Conservation (phyloP, 1,284 basidiomycete genomes). For the Moesziomyces sp. region DNA sequence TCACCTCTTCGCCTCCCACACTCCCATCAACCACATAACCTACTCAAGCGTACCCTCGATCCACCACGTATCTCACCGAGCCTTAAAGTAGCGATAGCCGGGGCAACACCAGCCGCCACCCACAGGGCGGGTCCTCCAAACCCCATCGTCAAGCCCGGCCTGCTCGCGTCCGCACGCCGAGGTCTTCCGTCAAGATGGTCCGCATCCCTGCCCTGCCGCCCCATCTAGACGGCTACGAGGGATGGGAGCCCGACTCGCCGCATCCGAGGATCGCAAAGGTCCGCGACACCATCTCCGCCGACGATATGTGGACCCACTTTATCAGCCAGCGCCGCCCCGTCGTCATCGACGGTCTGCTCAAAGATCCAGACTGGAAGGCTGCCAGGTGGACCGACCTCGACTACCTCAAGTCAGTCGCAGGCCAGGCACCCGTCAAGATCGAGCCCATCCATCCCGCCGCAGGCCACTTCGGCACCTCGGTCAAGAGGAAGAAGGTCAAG, state of each 20-base stretch:
- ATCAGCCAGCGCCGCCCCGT: conserved; percentile 56
- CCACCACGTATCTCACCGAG: too few relatives aligned
- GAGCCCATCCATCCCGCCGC: conserved; percentile 59
- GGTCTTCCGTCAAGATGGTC: conserved; percentile 11
- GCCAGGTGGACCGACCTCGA: conserved; percentile 57
- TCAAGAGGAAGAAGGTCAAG: conserved; percentile 39
- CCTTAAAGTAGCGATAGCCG: too few relatives aligned
- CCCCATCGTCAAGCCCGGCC: background rate
- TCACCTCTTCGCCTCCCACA: too few relatives aligned
- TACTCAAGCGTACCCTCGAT: too few relatives aligned
- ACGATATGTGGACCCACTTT: conserved; percentile 57
- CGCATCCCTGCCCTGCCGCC: conserved; percentile 34
- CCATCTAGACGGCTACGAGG: conserved; percentile 32
- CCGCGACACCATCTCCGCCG: conserved; percentile 29
- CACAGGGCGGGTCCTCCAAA: too few relatives aligned
- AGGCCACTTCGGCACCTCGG: conserved; percentile 61
- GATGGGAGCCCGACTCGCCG: conserved; percentile 20
- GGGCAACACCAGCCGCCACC: too few relatives aligned
- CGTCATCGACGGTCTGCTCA: conserved; percentile 55
- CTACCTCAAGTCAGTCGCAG: conserved; percentile 49
- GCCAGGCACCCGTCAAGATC: conserved; percentile 59
- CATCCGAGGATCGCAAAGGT: conserved; percentile 25
- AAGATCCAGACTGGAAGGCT: conserved; percentile 54
- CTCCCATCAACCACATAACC: too few relatives aligned
- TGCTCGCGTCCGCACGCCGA: background rate